Evolutionary conservation across 129 eudicot genomes (phyloP).

Genomic region (Tanacetum coccineum): DNA sequence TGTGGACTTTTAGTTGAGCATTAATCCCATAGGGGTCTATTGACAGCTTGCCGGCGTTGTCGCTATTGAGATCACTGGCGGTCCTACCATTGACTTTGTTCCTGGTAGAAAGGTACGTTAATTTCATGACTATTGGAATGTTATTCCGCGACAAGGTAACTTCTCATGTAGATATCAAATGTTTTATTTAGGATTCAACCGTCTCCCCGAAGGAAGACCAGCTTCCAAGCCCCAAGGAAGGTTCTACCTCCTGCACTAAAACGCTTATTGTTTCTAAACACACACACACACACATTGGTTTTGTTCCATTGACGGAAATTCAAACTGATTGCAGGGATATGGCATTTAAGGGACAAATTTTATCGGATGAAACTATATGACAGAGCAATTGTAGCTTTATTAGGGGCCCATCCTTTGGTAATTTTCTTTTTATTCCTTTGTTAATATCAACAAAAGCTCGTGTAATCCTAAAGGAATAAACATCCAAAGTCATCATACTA

Average conservation of each 20-base stretch:
- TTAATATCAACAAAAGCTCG: constrained; percentile 10
- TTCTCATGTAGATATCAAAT: constrained; percentile 11
- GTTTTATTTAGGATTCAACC: constrained; percentile 57
- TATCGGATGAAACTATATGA: constrained; percentile 90
- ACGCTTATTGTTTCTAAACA: not conserved
- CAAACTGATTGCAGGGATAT: constrained; percentile 45
- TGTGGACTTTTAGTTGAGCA: constrained; percentile 7
- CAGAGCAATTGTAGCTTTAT: constrained; percentile 90
- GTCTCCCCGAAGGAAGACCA: constrained; percentile 87
- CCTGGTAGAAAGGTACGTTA: constrained; percentile 87
- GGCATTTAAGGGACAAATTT: constrained; percentile 81
- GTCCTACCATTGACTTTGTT: constrained; percentile 78
- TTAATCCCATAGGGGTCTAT: constrained; percentile 22
- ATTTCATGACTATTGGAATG: constrained; percentile 7
- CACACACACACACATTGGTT: not conserved
- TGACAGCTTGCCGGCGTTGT: constrained; percentile 93
- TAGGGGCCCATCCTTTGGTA: constrained; percentile 96
- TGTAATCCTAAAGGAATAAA: constrained; percentile 1
- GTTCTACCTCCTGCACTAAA: constrained; percentile 30
- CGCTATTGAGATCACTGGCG: constrained; percentile 97
- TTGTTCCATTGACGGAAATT: constrained; percentile 15
- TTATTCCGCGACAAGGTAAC: not conserved
- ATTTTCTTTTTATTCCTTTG: constrained; percentile 18
- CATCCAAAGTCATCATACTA: not conserved
- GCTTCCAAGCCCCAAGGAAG: constrained; percentile 89